Evolutionary conservation across 2,329 filamentous ascomycete genomes (phyloP).

Genomic region (Phaeosphaeriaceae sp.): DNA sequence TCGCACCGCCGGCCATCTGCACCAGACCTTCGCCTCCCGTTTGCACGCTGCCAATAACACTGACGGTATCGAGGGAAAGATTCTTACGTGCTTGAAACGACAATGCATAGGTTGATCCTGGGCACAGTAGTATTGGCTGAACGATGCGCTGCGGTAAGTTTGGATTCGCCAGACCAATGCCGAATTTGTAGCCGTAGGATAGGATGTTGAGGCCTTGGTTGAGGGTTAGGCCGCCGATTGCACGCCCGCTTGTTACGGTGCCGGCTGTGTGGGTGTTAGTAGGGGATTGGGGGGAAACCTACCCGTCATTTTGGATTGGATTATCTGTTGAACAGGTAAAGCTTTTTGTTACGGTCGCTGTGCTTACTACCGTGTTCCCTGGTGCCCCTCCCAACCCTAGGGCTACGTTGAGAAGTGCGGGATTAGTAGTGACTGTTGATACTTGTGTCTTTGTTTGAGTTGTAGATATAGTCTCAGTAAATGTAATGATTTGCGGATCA

Average conservation of each 20-base stretch:
- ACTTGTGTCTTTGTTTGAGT: background rate
- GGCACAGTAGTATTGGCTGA: constrained; percentile 1
- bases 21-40: background rate
- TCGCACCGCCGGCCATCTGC: background rate
- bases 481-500: background rate
- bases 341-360: no score
- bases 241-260: background rate
- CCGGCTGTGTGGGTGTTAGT: background rate
- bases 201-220: background rate
- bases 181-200: background rate
- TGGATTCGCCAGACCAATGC: background rate
- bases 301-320: no score
- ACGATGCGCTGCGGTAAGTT: constrained; percentile 2
- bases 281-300: no score
- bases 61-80: background rate
- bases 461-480: background rate
- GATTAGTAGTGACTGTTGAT: background rate
- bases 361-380: no score
- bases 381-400: no score
- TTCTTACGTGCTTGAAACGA: background rate
- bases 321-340: no score
- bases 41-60: background rate
- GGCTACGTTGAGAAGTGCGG: background rate
- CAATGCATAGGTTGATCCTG: background rate
- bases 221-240: background rate